Evolutionary conservation across 495 filamentous ascomycete genomes (phyloP), one percentile per base, ranked within the genome.

Genomic region (Aspergillus avenaceus): DNA sequence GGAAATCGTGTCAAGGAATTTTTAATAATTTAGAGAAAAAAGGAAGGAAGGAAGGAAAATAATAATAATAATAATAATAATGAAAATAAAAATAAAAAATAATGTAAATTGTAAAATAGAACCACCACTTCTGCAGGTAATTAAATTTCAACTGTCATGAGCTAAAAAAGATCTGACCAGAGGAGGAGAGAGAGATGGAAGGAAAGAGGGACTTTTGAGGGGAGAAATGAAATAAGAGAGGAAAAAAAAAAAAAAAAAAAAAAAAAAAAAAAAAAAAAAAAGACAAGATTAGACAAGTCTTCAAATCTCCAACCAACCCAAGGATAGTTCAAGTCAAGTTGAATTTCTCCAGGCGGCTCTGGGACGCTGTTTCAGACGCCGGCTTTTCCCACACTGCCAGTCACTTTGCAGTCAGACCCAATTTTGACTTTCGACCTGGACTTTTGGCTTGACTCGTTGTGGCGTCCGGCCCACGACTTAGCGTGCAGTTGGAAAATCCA

Each of bases 311-410:
- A 28, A 28, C 45, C 27, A 47, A 18, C 28, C 36, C 25, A 47
- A 43, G 41, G 27, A 8, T 14, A 16, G 41, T 44, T 1, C n/a
- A 9, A 4, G 41, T 16, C 18, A 12, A 44, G 27, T 44, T 45
- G 55, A 40, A 58, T 52, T 53, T 53, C 46, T 58, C 55, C 50
- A 58, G 55, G 55, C 55, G 55, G 55, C 55, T 58, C 55, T 54
- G 55, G 47, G 34, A 57, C 46, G 43, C 50, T 53, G 47, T 45
- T 54, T 59, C 47, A 54, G 53, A 46, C 43, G 34, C 43, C 40
- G 53, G 28, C 43, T 16, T 24, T 43, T 38, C n/a, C n/a, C n/a
- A n/a, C n/a, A n/a, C 45, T 36, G 34, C 18, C 26, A 55, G 41
- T 46, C 32, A 36, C 12, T 36, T 36, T 36, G 32, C 32, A 36